These are phyloP conservation scores for Tolypocladium guangdongense DNA, from an alignment of 2,329 filamentous ascomycete species.

Conservation along the genomic window DNA sequence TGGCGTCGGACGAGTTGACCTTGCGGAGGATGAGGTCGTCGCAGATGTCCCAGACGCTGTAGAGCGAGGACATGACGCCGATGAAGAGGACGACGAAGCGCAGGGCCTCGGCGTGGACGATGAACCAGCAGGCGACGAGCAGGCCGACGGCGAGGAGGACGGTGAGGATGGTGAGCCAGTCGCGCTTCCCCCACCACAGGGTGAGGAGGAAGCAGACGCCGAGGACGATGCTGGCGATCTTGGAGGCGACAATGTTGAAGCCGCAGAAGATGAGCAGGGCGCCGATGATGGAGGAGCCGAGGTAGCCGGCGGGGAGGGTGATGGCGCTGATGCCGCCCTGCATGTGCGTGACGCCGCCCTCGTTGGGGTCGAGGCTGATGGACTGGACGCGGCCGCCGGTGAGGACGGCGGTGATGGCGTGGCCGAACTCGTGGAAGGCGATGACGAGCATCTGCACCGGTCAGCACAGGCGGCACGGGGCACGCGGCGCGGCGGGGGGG, in stretches of 20 bases:
- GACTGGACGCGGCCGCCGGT: slow-evolving; percentile 66
- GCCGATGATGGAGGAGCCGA: slow-evolving; percentile 67
- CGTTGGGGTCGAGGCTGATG: slow-evolving; percentile 65
- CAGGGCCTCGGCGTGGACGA: slow-evolving; percentile 61
- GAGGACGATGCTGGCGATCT: slow-evolving; percentile 63
- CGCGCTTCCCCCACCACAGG: slow-evolving; percentile 68
- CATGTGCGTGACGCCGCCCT: slow-evolving; percentile 73
- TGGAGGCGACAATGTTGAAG: slow-evolving; percentile 72
- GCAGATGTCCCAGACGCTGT: slow-evolving; percentile 78
- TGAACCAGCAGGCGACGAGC: slow-evolving; percentile 69
- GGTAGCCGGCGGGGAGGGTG: slow-evolving; percentile 66
- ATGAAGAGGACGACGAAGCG: slow-evolving; percentile 70
- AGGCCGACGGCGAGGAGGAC: slow-evolving; percentile 59
- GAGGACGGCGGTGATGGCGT: slow-evolving; percentile 60
- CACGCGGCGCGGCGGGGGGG: background rate
- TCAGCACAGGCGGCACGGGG: background rate
- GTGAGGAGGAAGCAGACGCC: slow-evolving; percentile 68
- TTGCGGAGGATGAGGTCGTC: slow-evolving; percentile 73
- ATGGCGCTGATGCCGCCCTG: slow-evolving; percentile 58
- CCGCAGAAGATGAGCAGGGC: slow-evolving; percentile 69
- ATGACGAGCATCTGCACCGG: slow-evolving; percentile 61
- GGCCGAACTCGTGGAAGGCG: slow-evolving; percentile 71
- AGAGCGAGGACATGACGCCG: slow-evolving; percentile 70
- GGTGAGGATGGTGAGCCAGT: slow-evolving; percentile 68
- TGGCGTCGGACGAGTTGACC: slow-evolving; percentile 70